These are phyloP conservation scores for Beauveria sp. DNA, from an alignment of 2,329 filamentous ascomycete species.

Conservation along the genomic window DNA sequence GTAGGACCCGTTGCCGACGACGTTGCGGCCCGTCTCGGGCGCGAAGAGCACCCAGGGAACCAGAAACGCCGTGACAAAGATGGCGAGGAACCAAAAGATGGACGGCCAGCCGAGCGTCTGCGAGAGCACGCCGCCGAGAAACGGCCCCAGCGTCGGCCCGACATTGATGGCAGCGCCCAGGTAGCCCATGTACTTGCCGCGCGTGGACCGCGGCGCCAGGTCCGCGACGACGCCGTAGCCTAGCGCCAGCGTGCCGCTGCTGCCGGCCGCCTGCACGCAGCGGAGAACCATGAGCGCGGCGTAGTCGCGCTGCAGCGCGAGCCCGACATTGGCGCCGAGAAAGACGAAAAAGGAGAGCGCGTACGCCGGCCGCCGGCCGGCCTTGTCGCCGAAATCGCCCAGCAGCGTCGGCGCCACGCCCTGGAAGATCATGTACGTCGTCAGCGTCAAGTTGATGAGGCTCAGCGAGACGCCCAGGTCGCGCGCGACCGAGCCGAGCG, in stretches of 20 bases:
- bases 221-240: conserved; percentile 67
- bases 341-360: conserved; percentile 51
- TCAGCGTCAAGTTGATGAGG: conserved; percentile 43
- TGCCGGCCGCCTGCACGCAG: conserved; percentile 56
- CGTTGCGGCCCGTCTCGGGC: conserved; percentile 51
- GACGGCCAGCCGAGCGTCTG: conserved; percentile 60
- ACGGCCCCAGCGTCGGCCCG: conserved; percentile 46
- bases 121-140: conserved; percentile 56
- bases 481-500: conserved; percentile 30
- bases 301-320: conserved; percentile 51
- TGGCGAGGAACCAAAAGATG: conserved; percentile 62
- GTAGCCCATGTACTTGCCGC: conserved; percentile 66
- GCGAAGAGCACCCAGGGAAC: conserved; percentile 47
- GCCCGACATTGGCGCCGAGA: conserved; percentile 49
- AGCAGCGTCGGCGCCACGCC: conserved; percentile 53
- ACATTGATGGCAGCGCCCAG: conserved; percentile 53
- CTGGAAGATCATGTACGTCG: conserved; percentile 58
- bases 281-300: conserved; percentile 52
- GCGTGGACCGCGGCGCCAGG: conserved; percentile 58
- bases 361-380: conserved; percentile 54
- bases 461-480: conserved; percentile 31
- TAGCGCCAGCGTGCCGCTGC: conserved; percentile 62
- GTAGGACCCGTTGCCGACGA: too few relatives aligned
- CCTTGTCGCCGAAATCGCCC: conserved; percentile 53
- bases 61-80: conserved; percentile 42